These are phyloP conservation scores for Dinochytrium kinnereticum DNA, from an alignment of 371 early-diverging fungal species.

Conservation along the genomic window DNA sequence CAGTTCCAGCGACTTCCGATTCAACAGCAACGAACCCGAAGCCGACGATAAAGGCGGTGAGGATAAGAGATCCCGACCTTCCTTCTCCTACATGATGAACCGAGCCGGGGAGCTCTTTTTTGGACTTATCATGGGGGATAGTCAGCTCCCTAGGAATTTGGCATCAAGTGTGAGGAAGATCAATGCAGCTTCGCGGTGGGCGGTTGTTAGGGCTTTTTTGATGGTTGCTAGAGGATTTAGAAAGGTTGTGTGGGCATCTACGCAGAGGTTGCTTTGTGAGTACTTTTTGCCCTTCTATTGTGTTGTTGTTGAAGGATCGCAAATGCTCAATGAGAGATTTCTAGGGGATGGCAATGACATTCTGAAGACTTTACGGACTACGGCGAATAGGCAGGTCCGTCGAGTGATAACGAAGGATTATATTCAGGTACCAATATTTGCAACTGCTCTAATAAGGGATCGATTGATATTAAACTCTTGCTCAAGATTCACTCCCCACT, in stretches of 20 bases:
- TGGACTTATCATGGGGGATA: background rate
- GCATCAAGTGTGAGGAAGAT: no score
- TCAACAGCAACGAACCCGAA: background rate
- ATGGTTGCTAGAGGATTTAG: background rate
- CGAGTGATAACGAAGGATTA: background rate
- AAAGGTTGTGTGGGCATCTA: background rate
- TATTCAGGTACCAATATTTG: background rate
- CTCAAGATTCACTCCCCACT: conserved; percentile 13
- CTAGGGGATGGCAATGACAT: background rate
- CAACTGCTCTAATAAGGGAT: background rate
- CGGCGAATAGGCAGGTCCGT: background rate
- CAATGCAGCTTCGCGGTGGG: background rate
- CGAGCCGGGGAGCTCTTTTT: background rate
- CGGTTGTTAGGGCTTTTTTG: background rate
- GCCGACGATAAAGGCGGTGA: background rate
- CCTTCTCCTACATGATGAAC: background rate
- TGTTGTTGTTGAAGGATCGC: no score
- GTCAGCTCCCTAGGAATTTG: background rate
- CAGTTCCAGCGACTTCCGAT: background rate
- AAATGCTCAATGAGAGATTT: background rate
- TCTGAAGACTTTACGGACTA: background rate
- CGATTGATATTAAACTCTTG: background rate
- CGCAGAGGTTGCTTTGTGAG: conserved; percentile 9
- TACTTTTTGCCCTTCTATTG: background rate
- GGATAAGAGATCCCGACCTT: background rate